A percentile compares a stretch with the other conserved stretches of the same genome.
phyloP scores from a whole-genome alignment of 2,329 filamentous ascomycete species.

The Zymoseptoria tritici region DNA sequence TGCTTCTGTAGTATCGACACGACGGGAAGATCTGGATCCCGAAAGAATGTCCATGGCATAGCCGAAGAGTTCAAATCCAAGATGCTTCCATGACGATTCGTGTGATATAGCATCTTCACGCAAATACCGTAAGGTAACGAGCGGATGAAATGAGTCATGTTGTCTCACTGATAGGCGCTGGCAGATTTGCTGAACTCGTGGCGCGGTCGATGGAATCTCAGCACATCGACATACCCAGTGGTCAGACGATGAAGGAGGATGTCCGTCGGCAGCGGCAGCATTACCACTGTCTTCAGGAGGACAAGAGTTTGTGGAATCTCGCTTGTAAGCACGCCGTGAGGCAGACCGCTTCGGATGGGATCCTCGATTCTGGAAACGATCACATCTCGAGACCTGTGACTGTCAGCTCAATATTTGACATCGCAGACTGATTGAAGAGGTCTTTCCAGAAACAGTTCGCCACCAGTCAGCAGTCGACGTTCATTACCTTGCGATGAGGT shows the following conservation, averaged over 20 bases:
- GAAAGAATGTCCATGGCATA: no score
- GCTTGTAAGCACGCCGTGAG: not conserved
- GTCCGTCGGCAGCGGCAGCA: not conserved
- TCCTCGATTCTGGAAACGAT: not conserved
- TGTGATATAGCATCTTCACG: no score
- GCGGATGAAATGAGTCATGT: no score
- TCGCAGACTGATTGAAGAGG: not conserved
- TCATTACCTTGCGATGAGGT: not conserved
- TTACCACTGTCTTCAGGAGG: not conserved
- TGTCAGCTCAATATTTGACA: not conserved
- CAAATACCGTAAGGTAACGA: no score
- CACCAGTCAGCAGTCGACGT: no score
- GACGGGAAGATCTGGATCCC: no score
- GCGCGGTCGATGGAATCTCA: not conserved
- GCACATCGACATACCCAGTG: not conserved
- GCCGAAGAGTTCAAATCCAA: no score
- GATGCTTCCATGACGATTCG: no score
- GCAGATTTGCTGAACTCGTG: not conserved
- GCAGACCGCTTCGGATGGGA: not conserved
- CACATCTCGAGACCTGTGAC: not conserved
- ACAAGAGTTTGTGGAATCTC: not conserved
- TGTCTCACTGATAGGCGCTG: no score
- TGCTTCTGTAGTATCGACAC: no score
- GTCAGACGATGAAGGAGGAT: not conserved
- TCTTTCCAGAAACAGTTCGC: not conserved